Conservation (phyloP, 2,329 filamentous ascomycete species). For the Penicillium freii region DNA sequence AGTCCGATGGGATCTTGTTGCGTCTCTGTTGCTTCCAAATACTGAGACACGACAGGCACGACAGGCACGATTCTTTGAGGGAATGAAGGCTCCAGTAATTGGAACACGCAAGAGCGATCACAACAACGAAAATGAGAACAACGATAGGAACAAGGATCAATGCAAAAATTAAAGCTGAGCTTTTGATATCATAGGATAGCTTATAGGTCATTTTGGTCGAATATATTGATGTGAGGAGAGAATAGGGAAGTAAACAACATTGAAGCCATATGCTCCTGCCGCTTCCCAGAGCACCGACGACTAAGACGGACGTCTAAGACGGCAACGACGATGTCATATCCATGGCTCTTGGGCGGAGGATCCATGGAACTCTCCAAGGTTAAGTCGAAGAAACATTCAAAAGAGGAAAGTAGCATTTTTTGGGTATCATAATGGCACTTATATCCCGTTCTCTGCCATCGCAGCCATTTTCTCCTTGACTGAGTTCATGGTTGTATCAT, state of each 20-base stretch:
- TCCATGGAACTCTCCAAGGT: not conserved
- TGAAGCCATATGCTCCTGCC: constrained; percentile 3
- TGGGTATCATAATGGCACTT: constrained; percentile 29
- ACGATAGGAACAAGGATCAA: constrained; percentile 50
- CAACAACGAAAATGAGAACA: constrained; percentile 42
- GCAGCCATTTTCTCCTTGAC: constrained; percentile 40
- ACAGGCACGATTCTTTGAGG: constrained; percentile 14
- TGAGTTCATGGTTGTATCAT: constrained; percentile 31
- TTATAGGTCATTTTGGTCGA: constrained; percentile 30
- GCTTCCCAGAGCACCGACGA: not conserved
- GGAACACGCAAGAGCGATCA: constrained; percentile 40
- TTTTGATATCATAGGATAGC: constrained; percentile 34
- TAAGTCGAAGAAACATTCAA: not conserved
- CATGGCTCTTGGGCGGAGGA: not conserved
- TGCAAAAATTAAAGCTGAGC: constrained; percentile 42
- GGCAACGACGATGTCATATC: not conserved
- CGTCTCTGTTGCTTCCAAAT: constrained; percentile 24
- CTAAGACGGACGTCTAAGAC: not conserved
- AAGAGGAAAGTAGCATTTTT: constrained; percentile 13
- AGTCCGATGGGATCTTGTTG: constrained; percentile 33
- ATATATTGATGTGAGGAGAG: constrained; percentile 1
- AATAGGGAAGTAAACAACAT: not conserved
- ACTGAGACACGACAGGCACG: constrained; percentile 25
- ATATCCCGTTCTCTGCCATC: constrained; percentile 24
- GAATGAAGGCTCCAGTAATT: constrained; percentile 34